Conservation (phyloP, 192 early-diverging fungal species). For the Umbelopsis isabellina region DNA sequence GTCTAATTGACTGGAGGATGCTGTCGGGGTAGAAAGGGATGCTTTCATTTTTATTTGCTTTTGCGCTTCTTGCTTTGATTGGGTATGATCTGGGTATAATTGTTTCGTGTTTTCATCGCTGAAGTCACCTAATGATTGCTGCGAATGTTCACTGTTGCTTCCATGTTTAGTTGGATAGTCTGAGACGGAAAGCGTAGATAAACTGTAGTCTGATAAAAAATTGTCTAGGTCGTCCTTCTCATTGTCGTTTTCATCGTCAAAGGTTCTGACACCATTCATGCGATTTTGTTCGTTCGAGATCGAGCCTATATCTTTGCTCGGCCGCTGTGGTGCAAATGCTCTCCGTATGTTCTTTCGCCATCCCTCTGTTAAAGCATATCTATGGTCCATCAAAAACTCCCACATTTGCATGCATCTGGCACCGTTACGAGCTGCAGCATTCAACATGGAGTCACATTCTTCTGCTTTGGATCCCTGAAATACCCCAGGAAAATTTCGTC, state of each 20-base stretch:
- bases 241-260: too few relatives aligned
- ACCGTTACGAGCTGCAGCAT: not conserved
- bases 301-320: not conserved
- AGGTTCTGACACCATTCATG: too few relatives aligned
- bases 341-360: conserved; percentile 2
- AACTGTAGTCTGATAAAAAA: too few relatives aligned
- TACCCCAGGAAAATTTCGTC: conserved; percentile 6
- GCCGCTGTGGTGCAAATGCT: not conserved
- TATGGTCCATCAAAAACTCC: conserved; percentile 17
- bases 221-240: too few relatives aligned
- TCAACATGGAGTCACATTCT: conserved; percentile 3
- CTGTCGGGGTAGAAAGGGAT: conserved; percentile 13
- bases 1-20: conserved; percentile 1
- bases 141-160: not conserved
- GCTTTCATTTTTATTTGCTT: conserved; percentile 1
- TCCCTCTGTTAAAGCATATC: not conserved
- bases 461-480: conserved; percentile 13
- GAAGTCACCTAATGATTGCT: not conserved
- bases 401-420: conserved; percentile 19
- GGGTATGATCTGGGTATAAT: not conserved
- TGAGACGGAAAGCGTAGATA: too few relatives aligned
- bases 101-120: not conserved
- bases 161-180: too few relatives aligned
- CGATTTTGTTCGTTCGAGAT: not conserved
- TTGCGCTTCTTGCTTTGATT: conserved; percentile 6